A percentile compares a stretch with the other conserved stretches of the same genome.
phyloP scores from a whole-genome alignment of 345 rosid species.

The Eucalyptus lansdowneana region DNA sequence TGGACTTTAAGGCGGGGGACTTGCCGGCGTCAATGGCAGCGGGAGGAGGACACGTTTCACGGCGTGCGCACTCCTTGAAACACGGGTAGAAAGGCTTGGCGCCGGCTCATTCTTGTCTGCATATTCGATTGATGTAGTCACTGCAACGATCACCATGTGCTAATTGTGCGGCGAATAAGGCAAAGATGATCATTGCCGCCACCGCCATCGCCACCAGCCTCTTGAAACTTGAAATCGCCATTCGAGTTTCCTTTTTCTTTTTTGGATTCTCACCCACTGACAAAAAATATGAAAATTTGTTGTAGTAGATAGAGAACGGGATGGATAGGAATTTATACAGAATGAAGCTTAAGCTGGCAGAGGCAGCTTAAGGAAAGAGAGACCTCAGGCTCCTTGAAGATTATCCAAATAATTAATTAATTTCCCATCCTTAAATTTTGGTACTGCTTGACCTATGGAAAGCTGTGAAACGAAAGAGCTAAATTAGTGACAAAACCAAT shows the following conservation, averaged over 20 bases:
- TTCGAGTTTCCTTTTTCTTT: not conserved
- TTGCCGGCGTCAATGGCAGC: not conserved
- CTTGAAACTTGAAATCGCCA: not conserved
- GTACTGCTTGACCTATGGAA: not conserved
- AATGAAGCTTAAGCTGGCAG: not conserved
- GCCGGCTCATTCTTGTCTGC: not conserved
- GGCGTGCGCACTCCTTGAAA: accelerated
- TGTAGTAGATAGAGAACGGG: not conserved
- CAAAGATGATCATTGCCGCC: not conserved
- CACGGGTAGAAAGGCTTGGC: not conserved
- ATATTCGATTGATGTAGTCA: not conserved
- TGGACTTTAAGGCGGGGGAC: not conserved
- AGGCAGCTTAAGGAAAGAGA: not conserved
- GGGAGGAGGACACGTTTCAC: not conserved
- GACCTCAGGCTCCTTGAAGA: not conserved
- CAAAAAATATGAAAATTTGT: not conserved
- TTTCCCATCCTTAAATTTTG: not conserved
- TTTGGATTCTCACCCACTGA: not conserved
- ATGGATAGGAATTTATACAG: not conserved
- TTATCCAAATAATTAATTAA: not conserved
- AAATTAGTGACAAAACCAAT: not conserved
- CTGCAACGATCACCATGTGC: not conserved
- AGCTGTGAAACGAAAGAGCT: not conserved
- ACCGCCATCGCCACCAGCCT: not conserved
- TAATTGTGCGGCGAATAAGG: not conserved